A percentile compares a stretch with the other conserved stretches of the same genome.
Conservation (phyloP, 805 yeast species). For the Myxozyma monticola region DNA sequence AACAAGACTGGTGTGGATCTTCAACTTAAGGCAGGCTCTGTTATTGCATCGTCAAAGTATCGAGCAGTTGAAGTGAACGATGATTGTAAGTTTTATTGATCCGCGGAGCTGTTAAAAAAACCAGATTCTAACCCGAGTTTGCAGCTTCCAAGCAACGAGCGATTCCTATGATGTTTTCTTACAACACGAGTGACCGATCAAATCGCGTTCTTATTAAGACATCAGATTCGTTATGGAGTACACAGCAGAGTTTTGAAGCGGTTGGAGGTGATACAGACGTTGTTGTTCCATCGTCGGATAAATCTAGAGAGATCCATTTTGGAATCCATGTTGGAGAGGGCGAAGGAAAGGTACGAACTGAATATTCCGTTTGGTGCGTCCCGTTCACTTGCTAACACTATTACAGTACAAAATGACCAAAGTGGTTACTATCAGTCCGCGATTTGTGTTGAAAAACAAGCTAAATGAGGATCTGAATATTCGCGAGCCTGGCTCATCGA, state of each 20-base stretch:
- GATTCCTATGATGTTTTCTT: conserved; percentile 82
- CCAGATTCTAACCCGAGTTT: background rate
- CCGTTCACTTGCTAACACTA: background rate
- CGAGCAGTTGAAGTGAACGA: conserved; percentile 9
- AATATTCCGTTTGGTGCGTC: background rate
- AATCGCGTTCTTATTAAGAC: conserved; percentile 67
- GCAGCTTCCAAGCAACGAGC: conserved; percentile 38
- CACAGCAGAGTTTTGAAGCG: conserved; percentile 80
- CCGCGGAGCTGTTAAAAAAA: background rate
- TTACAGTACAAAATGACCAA: conserved; percentile 62
- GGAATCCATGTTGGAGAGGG: conserved; percentile 82
- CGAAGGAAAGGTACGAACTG: conserved; percentile 55
- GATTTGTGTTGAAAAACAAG: conserved; percentile 72
- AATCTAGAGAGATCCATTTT: conserved; percentile 59
- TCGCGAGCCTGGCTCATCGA: conserved; percentile 67
- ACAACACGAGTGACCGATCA: conserved; percentile 58
- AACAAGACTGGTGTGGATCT: conserved; percentile 76
- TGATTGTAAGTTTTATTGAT: conserved; percentile 3
- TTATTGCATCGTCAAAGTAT: conserved; percentile 49
- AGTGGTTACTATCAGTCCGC: conserved; percentile 76
- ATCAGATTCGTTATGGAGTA: conserved; percentile 70
- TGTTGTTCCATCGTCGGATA: conserved; percentile 40
- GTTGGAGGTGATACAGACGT: conserved; percentile 76
- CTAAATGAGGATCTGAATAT: conserved; percentile 57
- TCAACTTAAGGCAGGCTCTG: conserved; percentile 54